Base-by-base conservation (phyloP, 306 rosid species). In the Aeschynomene evenia region DNA sequence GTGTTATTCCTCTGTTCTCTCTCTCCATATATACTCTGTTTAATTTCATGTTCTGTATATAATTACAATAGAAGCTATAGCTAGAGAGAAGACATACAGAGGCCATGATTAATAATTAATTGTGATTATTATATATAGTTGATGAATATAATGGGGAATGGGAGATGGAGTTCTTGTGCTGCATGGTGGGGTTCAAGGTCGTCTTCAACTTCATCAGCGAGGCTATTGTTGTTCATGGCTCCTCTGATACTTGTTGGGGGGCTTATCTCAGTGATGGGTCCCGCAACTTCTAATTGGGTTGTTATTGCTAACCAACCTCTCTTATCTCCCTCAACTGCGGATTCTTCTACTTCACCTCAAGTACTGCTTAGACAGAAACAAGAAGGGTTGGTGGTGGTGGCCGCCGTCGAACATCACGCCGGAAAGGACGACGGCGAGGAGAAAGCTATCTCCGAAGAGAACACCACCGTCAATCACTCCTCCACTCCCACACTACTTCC, bases 161-260 rank as follows among this genome's bases (percentile, higher is more conserved):
- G 33, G 28, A 9, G 40, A 73, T 77, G 65, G 54, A 60, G 13
- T 6, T n/a, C n/a, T n/a, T 34, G 46, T n/a, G 11, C 18, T 77
- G 77, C 75, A 53, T 80, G 80, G 66, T 14, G 75, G 37, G 37
- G 43, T 33, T 59, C 77, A 5, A 23, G 72, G 3, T 61, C 85
- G 1, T 78, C 75, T 12, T 19, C 51, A 12, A 48, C 73, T 57
- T 72, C 86, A 0, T 77, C 86, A 7, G 42, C 66, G 14, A 83
- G 80, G 3, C 78, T 82, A 36, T 68, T 88, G 68, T 53, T 85
- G 68, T 73, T 77, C 18, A 55, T 88, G 40, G 53, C 88, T 48
- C 89, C 96, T 9, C 74, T 94, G 14, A 13, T 82, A 4, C 39
- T 83, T 3, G 19, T 88, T 75, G 83, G 85, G 15, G 96, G 85